These are phyloP conservation scores for Tylopilus sp. DNA, from an alignment of 1,284 basidiomycete genomes.

Conservation along the genomic window DNA sequence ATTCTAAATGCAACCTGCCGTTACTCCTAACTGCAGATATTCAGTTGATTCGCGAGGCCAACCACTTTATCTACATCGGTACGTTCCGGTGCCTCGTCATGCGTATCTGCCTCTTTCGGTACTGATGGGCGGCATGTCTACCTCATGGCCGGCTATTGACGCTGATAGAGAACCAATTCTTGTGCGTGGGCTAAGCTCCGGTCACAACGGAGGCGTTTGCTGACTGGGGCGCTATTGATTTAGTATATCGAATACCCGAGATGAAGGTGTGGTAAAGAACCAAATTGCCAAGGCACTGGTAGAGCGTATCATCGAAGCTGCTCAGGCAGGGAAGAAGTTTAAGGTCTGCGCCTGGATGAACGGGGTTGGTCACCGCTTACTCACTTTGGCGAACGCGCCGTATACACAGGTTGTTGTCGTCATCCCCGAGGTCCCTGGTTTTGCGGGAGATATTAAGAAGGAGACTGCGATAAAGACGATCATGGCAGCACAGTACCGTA, in stretches of 20 bases:
- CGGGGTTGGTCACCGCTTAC: not conserved
- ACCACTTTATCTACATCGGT: conserved; percentile 93
- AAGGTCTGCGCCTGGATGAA: conserved; percentile 57
- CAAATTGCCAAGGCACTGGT: conserved; percentile 86
- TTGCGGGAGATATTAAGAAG: conserved; percentile 84
- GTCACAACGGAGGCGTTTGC: not conserved
- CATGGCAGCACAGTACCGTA: conserved; percentile 86
- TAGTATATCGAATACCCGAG: conserved; percentile 82
- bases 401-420: conserved; percentile 78
- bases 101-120: conserved; percentile 5
- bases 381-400: conserved; percentile 13
- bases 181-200: conserved; percentile 63
- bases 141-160: conserved; percentile 20
- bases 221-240: conserved; percentile 24
- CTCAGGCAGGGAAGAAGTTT: conserved; percentile 78
- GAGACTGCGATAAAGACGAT: conserved; percentile 81
- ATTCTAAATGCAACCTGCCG: conserved; percentile 4
- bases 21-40: conserved; percentile 63
- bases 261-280: conserved; percentile 81
- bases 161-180: conserved; percentile 90
- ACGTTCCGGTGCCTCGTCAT: conserved; percentile 34
- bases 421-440: conserved; percentile 87
- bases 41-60: conserved; percentile 85
- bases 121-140: conserved; percentile 17
- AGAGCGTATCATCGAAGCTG: conserved; percentile 86